A percentile compares a stretch with the other conserved stretches of the same genome.
These are phyloP conservation scores for Spizellomyces punctatus DNA, from an alignment of 192 early-diverging fungal species.

Conservation along the genomic window DNA sequence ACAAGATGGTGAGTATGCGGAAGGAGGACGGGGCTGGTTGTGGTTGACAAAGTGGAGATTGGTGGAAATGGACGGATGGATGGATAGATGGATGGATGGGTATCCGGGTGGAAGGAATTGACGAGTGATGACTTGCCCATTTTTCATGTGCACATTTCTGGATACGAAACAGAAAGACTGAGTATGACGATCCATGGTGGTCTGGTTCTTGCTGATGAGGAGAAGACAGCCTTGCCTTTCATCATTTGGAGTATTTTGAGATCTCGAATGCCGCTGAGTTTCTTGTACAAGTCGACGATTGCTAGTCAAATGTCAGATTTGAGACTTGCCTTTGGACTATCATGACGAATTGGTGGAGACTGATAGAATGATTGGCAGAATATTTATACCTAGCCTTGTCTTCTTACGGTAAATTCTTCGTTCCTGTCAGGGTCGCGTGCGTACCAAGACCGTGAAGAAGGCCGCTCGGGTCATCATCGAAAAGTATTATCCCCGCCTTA, in stretches of 20 bases:
- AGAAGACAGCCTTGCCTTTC: no score
- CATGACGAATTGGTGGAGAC: not conserved
- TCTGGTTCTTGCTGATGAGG: no score
- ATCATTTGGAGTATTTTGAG: not conserved
- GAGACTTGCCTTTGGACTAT: not conserved
- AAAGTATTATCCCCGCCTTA: constrained; percentile 99
- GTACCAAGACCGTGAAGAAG: constrained; percentile 99
- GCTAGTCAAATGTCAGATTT: not conserved
- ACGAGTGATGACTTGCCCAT: no score
- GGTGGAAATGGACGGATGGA: not conserved
- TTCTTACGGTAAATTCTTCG: not conserved
- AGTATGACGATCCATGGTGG: not conserved
- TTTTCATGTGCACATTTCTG: not conserved
- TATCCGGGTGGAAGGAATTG: not conserved
- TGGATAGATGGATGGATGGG: constrained; percentile 1
- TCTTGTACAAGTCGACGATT: not conserved
- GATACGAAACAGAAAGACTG: not conserved
- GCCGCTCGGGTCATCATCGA: constrained; percentile 99
- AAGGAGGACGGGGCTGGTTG: not conserved
- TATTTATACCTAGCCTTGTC: not conserved
- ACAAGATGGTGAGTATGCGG: not conserved
- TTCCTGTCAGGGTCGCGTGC: constrained; percentile 79
- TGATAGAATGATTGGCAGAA: not conserved
- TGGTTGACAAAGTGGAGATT: not conserved
- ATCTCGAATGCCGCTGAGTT: not conserved